Evolutionary conservation across 1,139 yeast genomes (phyloP).

Genomic region (Blastobotrys ciferrii): DNA sequence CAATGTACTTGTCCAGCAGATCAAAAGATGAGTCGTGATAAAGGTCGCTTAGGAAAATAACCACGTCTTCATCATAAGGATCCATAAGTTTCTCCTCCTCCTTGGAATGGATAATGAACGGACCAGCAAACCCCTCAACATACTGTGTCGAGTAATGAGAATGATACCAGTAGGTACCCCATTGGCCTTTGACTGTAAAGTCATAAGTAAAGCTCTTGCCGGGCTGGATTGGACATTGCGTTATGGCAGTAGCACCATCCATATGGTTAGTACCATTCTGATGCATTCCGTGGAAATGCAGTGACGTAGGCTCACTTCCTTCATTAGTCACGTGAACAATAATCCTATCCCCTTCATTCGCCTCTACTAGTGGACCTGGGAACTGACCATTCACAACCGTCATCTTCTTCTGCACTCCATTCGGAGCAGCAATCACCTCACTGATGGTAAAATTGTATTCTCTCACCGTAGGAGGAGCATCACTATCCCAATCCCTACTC

Average conservation of each 20-base stretch:
- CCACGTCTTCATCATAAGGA: slow-evolving; percentile 64
- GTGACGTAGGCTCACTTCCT: slow-evolving; percentile 58
- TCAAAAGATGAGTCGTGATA: slow-evolving; percentile 62
- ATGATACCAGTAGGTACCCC: slow-evolving; percentile 86
- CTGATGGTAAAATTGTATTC: slow-evolving; percentile 63
- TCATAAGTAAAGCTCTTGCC: slow-evolving; percentile 63
- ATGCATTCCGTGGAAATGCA: slow-evolving; percentile 85
- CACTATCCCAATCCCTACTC: slow-evolving; percentile 20
- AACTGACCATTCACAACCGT: slow-evolving; percentile 70
- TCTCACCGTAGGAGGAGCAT: slow-evolving; percentile 22
- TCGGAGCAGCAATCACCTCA: slow-evolving; percentile 62
- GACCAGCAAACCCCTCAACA: slow-evolving; percentile 81
- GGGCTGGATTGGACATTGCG: slow-evolving; percentile 80
- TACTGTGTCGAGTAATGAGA: slow-evolving; percentile 81
- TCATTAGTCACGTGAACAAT: slow-evolving; percentile 61
- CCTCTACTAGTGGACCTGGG: slow-evolving; percentile 73
- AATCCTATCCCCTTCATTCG: slow-evolving; percentile 64
- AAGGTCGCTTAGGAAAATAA: slow-evolving; percentile 68
- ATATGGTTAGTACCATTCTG: slow-evolving; percentile 62
- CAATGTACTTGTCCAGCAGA: slow-evolving; percentile 51
- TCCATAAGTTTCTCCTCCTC: slow-evolving; percentile 37
- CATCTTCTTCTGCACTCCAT: slow-evolving; percentile 57
- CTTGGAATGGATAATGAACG: slow-evolving; percentile 59
- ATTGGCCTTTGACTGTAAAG: slow-evolving; percentile 71
- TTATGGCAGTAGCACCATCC: slow-evolving; percentile 82